Evolutionary conservation across 345 rosid species (phyloP).

Genomic region (Acer yangbiense): DNA sequence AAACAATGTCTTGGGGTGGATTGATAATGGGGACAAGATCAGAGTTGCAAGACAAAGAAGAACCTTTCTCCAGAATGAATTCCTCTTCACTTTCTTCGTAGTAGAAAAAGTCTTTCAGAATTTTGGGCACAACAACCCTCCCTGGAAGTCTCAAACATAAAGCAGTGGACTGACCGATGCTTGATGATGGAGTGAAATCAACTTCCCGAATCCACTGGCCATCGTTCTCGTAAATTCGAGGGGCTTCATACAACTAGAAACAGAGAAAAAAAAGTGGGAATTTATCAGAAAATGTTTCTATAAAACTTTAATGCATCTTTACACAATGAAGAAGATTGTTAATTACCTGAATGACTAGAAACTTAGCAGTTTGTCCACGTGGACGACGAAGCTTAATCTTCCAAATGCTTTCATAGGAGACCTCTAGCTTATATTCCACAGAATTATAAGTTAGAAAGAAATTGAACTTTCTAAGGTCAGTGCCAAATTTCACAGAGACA

Average conservation of each 20-base stretch:
- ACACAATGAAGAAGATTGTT: background rate
- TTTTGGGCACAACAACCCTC: slow-evolving; percentile 27
- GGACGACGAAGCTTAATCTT: slow-evolving; percentile 28
- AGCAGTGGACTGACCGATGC: slow-evolving; percentile 47
- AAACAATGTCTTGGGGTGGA: slow-evolving; percentile 27
- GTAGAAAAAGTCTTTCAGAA: slow-evolving; percentile 31
- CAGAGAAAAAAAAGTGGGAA: background rate
- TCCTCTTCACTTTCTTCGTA: slow-evolving; percentile 31
- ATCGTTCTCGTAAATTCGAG: slow-evolving; percentile 33
- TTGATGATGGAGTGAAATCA: slow-evolving; percentile 42
- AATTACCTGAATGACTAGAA: slow-evolving; percentile 48
- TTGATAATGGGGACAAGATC: slow-evolving; percentile 45
- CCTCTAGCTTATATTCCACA: slow-evolving; percentile 41
- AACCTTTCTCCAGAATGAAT: slow-evolving; percentile 30
- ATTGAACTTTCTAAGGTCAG: slow-evolving; percentile 27
- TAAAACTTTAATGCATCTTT: background rate
- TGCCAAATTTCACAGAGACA: slow-evolving; percentile 35
- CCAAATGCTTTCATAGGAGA: slow-evolving; percentile 50
- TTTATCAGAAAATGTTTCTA: background rate
- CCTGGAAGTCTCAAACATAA: slow-evolving; percentile 41
- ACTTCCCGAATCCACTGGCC: slow-evolving; percentile 41
- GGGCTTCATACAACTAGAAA: slow-evolving; percentile 44
- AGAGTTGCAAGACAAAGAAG: slow-evolving; percentile 33
- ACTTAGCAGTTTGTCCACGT: slow-evolving; percentile 15
- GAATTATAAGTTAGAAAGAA: background rate